These are phyloP conservation scores for Notholithocarpus densiflorus DNA, from an alignment of 306 rosid species.

Conservation along the genomic window DNA sequence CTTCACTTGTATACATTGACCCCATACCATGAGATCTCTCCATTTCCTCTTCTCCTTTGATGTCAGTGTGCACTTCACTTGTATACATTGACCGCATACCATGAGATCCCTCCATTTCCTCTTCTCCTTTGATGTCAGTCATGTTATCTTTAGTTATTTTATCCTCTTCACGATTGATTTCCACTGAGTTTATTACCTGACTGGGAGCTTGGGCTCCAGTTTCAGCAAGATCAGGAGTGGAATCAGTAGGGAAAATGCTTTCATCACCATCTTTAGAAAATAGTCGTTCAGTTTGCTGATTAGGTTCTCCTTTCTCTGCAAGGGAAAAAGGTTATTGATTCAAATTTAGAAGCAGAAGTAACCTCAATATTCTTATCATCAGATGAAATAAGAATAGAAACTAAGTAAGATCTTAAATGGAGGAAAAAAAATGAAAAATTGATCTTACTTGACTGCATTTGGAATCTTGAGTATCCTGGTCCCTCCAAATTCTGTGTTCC, in stretches of 20 bases:
- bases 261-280: slow-evolving; percentile 21
- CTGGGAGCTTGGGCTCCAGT: slow-evolving; percentile 4
- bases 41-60: slow-evolving; percentile 13
- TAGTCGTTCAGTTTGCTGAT: slow-evolving; percentile 48
- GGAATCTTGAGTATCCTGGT: slow-evolving; percentile 32
- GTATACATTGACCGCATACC: slow-evolving; percentile 22
- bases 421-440: not conserved
- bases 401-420: not conserved
- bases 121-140: slow-evolving; percentile 6
- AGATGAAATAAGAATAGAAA: not conserved
- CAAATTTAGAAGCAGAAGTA: slow-evolving; percentile 12
- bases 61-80: slow-evolving; percentile 23
- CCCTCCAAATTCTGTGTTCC: slow-evolving; percentile 27
- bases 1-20: slow-evolving; percentile 24
- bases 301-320: slow-evolving; percentile 69
- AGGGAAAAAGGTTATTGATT: not conserved
- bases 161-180: slow-evolving; percentile 14
- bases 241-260: not conserved
- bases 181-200: slow-evolving; percentile 11
- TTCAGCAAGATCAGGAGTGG: slow-evolving; percentile 12
- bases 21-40: slow-evolving; percentile 21
- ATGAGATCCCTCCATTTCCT: slow-evolving; percentile 13
- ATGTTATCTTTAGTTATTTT: slow-evolving; percentile 7
- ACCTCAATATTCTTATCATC: not conserved
- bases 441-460: slow-evolving; percentile 41